A percentile compares a stretch with the other conserved stretches of the same genome.
These are phyloP conservation scores for Taxawa tesnikishii DNA, from an alignment of 2,329 filamentous ascomycete species.

Conservation along the genomic window DNA sequence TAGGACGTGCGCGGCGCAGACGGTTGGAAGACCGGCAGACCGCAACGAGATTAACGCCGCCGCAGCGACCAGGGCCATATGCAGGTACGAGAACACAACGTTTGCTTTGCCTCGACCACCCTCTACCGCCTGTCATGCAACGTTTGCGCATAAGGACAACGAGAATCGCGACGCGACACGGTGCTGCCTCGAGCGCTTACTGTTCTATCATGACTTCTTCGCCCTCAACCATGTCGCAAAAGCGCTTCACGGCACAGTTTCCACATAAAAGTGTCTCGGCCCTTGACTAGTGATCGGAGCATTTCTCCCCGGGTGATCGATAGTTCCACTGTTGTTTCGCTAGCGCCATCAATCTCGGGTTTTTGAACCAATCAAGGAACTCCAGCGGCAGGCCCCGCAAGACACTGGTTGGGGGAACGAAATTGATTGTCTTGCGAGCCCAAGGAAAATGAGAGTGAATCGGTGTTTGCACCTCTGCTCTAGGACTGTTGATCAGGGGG, in stretches of 20 bases:
- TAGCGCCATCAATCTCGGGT: slow-evolving; percentile 19
- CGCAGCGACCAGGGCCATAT: neutral
- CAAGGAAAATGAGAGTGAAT: too few species aligned
- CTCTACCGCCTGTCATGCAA: too few species aligned
- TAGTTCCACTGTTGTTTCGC: too few species aligned
- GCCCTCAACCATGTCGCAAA: neutral
- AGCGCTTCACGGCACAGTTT: neutral
- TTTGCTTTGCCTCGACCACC: neutral
- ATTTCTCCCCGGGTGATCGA: too few species aligned
- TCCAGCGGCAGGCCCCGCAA: too few species aligned
- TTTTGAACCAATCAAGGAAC: slow-evolving; percentile 20
- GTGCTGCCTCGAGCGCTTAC: neutral
- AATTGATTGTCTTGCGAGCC: too few species aligned
- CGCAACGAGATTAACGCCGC: neutral
- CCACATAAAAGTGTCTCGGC: neutral
- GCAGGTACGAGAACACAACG: neutral
- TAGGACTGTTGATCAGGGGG: too few species aligned
- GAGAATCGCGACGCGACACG: too few species aligned
- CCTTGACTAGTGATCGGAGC: neutral
- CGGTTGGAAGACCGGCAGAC: neutral
- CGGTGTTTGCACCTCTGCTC: too few species aligned
- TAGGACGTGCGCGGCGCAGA: neutral
- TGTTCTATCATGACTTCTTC: neutral
- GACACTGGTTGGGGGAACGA: too few species aligned
- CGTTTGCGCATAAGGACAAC: too few species aligned